phyloP scores from a whole-genome alignment of 148 eudicot genomes.

The Diospyros kaki region DNA sequence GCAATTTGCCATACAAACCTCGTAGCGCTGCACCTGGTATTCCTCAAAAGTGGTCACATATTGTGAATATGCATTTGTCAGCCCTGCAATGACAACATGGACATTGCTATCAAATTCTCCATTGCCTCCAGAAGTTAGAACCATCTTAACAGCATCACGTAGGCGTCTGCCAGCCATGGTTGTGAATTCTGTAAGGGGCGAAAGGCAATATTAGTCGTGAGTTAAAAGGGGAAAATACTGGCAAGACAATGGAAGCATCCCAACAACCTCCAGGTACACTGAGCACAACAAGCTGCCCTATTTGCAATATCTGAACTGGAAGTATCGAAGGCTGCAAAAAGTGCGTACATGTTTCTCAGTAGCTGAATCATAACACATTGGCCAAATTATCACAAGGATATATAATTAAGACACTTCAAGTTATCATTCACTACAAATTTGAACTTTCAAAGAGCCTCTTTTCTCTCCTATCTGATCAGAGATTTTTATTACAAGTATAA shows the following conservation, averaged over 20 bases:
- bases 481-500: background rate
- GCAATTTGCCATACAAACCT: slow-evolving; percentile 47
- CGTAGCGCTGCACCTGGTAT: slow-evolving; percentile 89
- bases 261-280: slow-evolving; percentile 88
- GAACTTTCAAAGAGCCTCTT: background rate
- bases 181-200: slow-evolving; percentile 58
- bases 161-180: slow-evolving; percentile 99
- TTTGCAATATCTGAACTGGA: slow-evolving; percentile 81
- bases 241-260: slow-evolving; percentile 13
- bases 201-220: background rate
- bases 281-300: slow-evolving; percentile 89
- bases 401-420: background rate
- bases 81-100: slow-evolving; percentile 88
- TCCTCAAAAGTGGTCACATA: slow-evolving; percentile 93
- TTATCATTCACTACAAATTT: background rate
- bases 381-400: background rate
- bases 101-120: slow-evolving; percentile 47
- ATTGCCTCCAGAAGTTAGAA: slow-evolving; percentile 36
- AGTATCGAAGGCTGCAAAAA: slow-evolving; percentile 85
- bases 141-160: slow-evolving; percentile 80
- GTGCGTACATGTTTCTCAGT: background rate
- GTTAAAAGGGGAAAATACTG: background rate
- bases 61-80: slow-evolving; percentile 89
- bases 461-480: background rate
- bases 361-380: background rate